A percentile compares a stretch with the other conserved stretches of the same genome.
phyloP scores from a whole-genome alignment of 352 stramenopile species.

The Halophytophthora polymorphica region DNA sequence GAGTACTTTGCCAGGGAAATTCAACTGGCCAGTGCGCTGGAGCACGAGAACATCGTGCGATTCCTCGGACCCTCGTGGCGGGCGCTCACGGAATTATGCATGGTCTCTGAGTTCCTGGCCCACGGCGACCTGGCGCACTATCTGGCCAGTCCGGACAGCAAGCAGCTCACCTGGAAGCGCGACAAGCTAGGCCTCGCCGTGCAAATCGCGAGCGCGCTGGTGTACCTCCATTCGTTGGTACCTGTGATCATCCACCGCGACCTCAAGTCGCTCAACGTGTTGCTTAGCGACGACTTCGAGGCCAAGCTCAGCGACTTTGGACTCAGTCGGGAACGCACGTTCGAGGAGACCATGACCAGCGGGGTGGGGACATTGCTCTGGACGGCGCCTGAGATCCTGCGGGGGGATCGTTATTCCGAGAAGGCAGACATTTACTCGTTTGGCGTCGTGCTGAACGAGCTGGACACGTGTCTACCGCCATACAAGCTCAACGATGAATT shows the following conservation, averaged over 20 bases:
- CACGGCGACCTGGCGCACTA: constrained; percentile 18
- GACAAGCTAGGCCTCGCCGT: constrained; percentile 18
- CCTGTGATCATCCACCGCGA: constrained; percentile 42
- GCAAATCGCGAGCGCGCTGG: constrained; percentile 22
- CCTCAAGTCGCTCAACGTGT: constrained; percentile 47
- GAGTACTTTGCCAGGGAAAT: constrained; percentile 26
- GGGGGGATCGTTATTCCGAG: constrained; percentile 30
- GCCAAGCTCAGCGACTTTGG: constrained; percentile 45
- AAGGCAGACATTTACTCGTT: constrained; percentile 40
- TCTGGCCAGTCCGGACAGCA: constrained; percentile 6
- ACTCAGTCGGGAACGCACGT: constrained; percentile 29
- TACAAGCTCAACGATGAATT: constrained; percentile 9
- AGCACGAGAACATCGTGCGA: constrained; percentile 28
- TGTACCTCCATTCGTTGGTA: constrained; percentile 12
- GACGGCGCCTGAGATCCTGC: constrained; percentile 34
- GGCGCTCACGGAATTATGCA: constrained; percentile 19
- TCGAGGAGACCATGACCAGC: constrained; percentile 39
- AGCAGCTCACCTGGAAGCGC: constrained; percentile 4
- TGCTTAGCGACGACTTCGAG: constrained; percentile 28
- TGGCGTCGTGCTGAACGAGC: constrained; percentile 31
- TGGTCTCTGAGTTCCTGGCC: constrained; percentile 26
- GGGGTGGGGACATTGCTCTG: constrained; percentile 39
- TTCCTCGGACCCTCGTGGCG: constrained; percentile 28
- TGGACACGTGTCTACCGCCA: constrained; percentile 27
- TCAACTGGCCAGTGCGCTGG: constrained; percentile 15